Conservation (phyloP, 2,329 filamentous ascomycete species). For the Alternaria ethzedia region DNA sequence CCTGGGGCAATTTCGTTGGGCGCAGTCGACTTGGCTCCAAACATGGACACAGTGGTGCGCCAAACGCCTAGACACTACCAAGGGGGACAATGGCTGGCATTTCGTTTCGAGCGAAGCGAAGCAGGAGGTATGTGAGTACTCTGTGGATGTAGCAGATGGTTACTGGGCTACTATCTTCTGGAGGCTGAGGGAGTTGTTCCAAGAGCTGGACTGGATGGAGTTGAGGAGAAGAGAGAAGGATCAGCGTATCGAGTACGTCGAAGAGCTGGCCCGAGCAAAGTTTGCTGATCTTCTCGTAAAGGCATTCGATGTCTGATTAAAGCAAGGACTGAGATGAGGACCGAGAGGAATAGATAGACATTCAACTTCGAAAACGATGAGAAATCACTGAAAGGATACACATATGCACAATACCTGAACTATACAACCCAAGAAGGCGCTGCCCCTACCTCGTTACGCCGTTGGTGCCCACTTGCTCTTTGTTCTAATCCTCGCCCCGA, state of each 20-base stretch:
- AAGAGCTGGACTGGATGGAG: slow-evolving; percentile 9
- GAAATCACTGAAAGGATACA: neutral
- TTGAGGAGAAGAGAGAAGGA: neutral
- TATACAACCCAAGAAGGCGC: neutral
- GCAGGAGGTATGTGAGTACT: neutral
- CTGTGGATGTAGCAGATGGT: neutral
- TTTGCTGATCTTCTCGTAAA: neutral
- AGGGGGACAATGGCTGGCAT: neutral
- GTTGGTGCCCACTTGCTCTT: slow-evolving; percentile 43
- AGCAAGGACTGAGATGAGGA: neutral
- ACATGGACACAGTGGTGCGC: neutral
- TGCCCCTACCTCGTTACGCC: neutral
- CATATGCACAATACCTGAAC: neutral
- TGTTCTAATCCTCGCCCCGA: slow-evolving; percentile 40
- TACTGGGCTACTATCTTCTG: neutral
- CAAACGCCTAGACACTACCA: neutral
- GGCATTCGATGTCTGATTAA: neutral
- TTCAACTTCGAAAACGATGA: neutral
- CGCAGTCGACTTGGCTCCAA: slow-evolving; percentile 6
- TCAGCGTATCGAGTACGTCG: neutral
- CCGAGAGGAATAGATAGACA: neutral
- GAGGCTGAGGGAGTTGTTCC: slow-evolving; percentile 1
- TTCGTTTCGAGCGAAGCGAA: neutral
- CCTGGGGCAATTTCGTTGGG: slow-evolving; percentile 11
- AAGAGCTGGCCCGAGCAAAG: neutral